Evolutionary conservation across 768 basidiomycete genomes (phyloP).

Genomic region (Mycena floridula): DNA sequence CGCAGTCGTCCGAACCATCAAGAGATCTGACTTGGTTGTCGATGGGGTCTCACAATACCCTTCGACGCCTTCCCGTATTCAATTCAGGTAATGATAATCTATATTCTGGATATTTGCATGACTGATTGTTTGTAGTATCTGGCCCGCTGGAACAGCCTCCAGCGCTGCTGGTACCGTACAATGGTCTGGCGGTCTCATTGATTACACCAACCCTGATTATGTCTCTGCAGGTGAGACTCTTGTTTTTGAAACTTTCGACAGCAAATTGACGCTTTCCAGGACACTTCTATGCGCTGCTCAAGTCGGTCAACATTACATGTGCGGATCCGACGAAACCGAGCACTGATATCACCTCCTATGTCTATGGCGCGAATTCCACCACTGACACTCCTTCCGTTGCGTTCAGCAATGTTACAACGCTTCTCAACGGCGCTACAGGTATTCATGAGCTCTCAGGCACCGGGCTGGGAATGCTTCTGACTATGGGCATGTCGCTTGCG

Average conservation of each 20-base stretch:
- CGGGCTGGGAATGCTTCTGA: neutral
- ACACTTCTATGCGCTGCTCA: slow-evolving; percentile 63
- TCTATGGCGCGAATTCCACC: slow-evolving; percentile 53
- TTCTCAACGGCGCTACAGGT: slow-evolving; percentile 42
- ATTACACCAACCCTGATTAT: slow-evolving; percentile 80
- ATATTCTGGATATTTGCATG: neutral
- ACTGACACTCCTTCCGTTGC: slow-evolving; percentile 44
- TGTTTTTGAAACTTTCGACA: no score
- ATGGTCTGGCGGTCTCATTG: slow-evolving; percentile 82
- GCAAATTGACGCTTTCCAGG: no score
- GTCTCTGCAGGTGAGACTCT: no score
- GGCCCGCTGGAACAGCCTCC: slow-evolving; percentile 70
- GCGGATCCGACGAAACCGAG: slow-evolving; percentile 38
- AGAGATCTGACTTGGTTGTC: slow-evolving; percentile 51
- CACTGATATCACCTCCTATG: slow-evolving; percentile 53
- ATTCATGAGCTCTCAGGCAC: neutral
- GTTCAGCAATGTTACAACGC: slow-evolving; percentile 52
- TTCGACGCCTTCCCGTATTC: slow-evolving; percentile 72
- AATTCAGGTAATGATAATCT: slow-evolving; percentile 52
- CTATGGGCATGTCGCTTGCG: neutral
- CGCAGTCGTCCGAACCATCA: slow-evolving; percentile 60
- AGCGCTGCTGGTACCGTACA: slow-evolving; percentile 62
- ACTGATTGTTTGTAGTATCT: slow-evolving; percentile 36
- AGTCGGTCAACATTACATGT: slow-evolving; percentile 63
- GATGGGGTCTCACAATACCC: slow-evolving; percentile 64